A percentile compares a stretch with the other conserved stretches of the same genome.
Evolutionary conservation across 495 filamentous ascomycete species (phyloP).

Genomic region (Penicillium silybi): DNA sequence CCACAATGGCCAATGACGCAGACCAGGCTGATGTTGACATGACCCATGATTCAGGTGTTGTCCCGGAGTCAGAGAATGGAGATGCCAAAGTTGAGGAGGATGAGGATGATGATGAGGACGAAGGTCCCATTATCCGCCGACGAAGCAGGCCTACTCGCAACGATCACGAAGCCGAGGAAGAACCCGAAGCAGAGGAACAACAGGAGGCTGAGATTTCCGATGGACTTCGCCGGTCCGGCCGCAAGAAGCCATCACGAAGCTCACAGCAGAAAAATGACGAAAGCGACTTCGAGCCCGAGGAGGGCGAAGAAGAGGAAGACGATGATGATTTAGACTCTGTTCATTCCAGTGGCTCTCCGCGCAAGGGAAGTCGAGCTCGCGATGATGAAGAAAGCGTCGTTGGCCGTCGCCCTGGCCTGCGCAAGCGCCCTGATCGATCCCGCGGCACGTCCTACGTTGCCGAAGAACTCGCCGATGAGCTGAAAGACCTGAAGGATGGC

Average conservation of each 20-base stretch:
- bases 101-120: slow-evolving; percentile 65
- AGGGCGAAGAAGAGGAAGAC: slow-evolving; percentile 54
- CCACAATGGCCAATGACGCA: slow-evolving; percentile 16
- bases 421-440: slow-evolving; percentile 48
- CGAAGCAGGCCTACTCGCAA: slow-evolving; percentile 43
- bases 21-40: slow-evolving; percentile 37
- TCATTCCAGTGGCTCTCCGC: slow-evolving; percentile 39
- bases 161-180: slow-evolving; percentile 29
- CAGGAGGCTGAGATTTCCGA: slow-evolving; percentile 26
- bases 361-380: slow-evolving; percentile 36
- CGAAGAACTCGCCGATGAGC: slow-evolving; percentile 77
- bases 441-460: slow-evolving; percentile 52
- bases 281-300: slow-evolving; percentile 83
- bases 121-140: slow-evolving; percentile 54
- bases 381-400: slow-evolving; percentile 47
- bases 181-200: slow-evolving; percentile 26
- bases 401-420: slow-evolving; percentile 49
- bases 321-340: slow-evolving; percentile 65
- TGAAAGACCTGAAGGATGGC: slow-evolving; percentile 60
- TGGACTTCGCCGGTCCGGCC: slow-evolving; percentile 40
- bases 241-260: slow-evolving; percentile 42
- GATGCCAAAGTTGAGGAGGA: slow-evolving; percentile 25
- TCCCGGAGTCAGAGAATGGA: slow-evolving; percentile 50
- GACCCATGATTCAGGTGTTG: slow-evolving; percentile 43
- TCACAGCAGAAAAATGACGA: slow-evolving; percentile 65